Evolutionary conservation across 495 filamentous ascomycete genomes (phyloP), one percentile per base, ranked within the genome.

Genomic region (Penicillium flavigenum): DNA sequence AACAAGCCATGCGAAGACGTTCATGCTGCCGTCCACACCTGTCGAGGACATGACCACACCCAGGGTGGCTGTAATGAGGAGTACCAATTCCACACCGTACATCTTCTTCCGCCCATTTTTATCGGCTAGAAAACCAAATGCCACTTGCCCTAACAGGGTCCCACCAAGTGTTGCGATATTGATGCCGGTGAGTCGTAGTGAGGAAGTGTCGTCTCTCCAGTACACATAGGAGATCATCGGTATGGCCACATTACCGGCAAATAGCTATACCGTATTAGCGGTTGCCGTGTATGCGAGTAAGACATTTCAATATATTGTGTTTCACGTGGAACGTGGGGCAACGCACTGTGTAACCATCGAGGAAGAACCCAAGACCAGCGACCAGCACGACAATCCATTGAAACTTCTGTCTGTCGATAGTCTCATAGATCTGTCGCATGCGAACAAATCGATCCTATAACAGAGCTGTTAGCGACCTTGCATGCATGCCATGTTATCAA

Each of bases 361-460:
- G 85, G 51, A 89, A 81, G 63, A 89, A 89, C 17, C 86, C 86
- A 1, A 84, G 81, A 17, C 82, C 84, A 12, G 86, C 84, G 5
- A 89, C 86, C 7, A 81, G 67, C 7, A 81, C 78, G 12, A 80
- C 76, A 29, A 78, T 63, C 74, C 75, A 77, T 65, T 79, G 76
- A 54, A 68, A 79, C 4, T 59, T 61, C 52, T 79, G 76, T 14
- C 76, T 72, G 64, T 79, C 76, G 56, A 79, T 78, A 4, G 76
- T 79, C 47, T 79, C 73, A 58, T 78, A 79, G 45, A 79, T 73
- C 57, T 79, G 76, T 58, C 71, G 73, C 67, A 73, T 76, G 51
- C 76, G 75, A 5, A 79, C 74, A 67, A 74, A 71, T 63, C 75
- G 76, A 63, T 79, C 75, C 75, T 79, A 45, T 12, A 39, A 17